These are phyloP conservation scores for Neltuma alba DNA, from an alignment of 306 rosid genomes.

Conservation along the genomic window DNA sequence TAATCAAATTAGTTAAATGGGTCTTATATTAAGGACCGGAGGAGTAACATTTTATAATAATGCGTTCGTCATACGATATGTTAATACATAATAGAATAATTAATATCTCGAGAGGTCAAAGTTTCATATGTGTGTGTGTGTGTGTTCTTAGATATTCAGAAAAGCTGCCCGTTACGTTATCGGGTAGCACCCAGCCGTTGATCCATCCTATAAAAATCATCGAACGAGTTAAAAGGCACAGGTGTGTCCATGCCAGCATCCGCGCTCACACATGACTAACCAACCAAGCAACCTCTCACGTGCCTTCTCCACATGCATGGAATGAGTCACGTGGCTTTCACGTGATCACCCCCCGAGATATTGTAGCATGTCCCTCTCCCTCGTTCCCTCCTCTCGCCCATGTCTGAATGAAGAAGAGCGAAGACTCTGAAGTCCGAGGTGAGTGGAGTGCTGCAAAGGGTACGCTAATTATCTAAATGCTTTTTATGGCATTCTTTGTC, in stretches of 20 bases:
- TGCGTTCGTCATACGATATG: no score
- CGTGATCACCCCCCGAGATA: conserved; percentile 39
- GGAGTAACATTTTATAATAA: background rate
- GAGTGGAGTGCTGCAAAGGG: background rate
- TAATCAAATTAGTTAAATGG: no score
- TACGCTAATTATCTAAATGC: background rate
- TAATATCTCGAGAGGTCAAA: no score
- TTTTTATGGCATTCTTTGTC: conserved; percentile 8
- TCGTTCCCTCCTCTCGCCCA: conserved; percentile 14
- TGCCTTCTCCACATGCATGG: conserved; percentile 1
- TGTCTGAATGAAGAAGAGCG: conserved; percentile 12
- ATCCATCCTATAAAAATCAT: background rate
- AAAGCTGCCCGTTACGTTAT: background rate
- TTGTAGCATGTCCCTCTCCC: background rate
- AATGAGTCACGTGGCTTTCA: conserved; percentile 22
- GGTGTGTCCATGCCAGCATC: background rate
- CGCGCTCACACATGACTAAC: conserved; percentile 1
- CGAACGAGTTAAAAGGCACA: conserved; percentile 2
- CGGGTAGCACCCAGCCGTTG: background rate
- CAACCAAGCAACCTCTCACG: conserved; percentile 44
- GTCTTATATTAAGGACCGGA: no score
- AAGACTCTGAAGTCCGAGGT: conserved; percentile 7
- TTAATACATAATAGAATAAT: no score
- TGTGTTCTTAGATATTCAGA: background rate
- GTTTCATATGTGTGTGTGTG: no score